Evolutionary conservation across 805 yeast genomes (phyloP).

Genomic region (Metschnikowia baotianmanensis): DNA sequence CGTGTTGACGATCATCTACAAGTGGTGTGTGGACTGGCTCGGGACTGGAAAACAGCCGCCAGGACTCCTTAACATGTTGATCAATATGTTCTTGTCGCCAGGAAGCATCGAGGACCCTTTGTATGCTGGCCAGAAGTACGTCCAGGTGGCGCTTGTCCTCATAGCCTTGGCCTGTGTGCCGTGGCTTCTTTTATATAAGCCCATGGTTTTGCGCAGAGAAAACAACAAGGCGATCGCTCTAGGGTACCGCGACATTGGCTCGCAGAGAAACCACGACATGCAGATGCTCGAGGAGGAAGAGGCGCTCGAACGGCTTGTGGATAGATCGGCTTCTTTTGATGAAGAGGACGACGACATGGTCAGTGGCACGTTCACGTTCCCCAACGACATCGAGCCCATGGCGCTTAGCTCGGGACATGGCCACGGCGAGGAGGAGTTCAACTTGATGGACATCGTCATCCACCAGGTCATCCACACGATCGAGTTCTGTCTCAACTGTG

Average conservation of each 20-base stretch:
- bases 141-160: constrained; percentile 56
- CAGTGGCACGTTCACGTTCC: constrained; percentile 25
- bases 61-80: constrained; percentile 69
- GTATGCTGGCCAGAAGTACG: constrained; percentile 60
- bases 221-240: constrained; percentile 29
- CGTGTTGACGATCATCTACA: constrained; percentile 63
- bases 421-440: constrained; percentile 40
- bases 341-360: constrained; percentile 18
- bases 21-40: constrained; percentile 74
- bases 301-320: constrained; percentile 15
- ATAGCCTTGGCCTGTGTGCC: constrained; percentile 70
- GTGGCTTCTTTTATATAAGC: constrained; percentile 67
- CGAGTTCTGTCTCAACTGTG: constrained; percentile 77
- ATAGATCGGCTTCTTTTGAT: neutral
- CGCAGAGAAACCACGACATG: constrained; percentile 27
- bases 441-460: constrained; percentile 66
- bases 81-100: constrained; percentile 72
- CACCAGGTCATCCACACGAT: constrained; percentile 81
- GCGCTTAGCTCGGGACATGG: constrained; percentile 26
- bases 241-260: constrained; percentile 39
- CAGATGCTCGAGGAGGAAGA: constrained; percentile 44
- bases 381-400: constrained; percentile 38
- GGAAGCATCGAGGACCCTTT: constrained; percentile 65
- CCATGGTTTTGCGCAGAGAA: constrained; percentile 45
- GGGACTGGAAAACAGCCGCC: constrained; percentile 64